A percentile compares a stretch with the other conserved stretches of the same genome.
These are phyloP conservation scores for Panicum hallii DNA, from an alignment of 202 grass and related monocot genomes.

Conservation along the genomic window DNA sequence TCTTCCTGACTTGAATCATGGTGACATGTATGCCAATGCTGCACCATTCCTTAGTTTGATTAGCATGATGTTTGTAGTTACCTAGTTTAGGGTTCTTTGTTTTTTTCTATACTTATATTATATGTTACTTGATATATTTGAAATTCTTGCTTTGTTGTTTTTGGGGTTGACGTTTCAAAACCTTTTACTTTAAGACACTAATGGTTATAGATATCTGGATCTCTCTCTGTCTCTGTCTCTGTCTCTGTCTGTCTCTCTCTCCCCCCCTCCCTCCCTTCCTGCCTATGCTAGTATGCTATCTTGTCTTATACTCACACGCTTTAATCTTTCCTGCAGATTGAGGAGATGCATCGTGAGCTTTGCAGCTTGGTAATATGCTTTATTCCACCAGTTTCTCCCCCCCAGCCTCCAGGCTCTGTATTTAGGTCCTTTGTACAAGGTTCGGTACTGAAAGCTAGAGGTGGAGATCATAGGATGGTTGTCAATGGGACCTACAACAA, in stretches of 20 bases:
- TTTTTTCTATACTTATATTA: conserved; percentile 4
- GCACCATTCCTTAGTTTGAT: not conserved
- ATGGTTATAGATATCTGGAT: conserved; percentile 1
- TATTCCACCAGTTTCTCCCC: conserved; percentile 55
- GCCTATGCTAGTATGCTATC: not conserved
- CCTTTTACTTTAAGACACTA: not conserved
- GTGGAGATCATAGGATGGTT: conserved; percentile 62
- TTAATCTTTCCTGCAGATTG: conserved; percentile 56
- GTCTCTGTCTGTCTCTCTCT: too few species aligned
- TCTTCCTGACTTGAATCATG: not conserved
- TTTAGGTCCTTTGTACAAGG: conserved; percentile 77
- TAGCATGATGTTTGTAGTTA: conserved; percentile 7
- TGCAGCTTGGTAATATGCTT: conserved; percentile 81
- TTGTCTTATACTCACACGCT: conserved; percentile 4
- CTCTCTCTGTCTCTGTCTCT: not conserved
- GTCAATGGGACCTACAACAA: conserved; percentile 56
- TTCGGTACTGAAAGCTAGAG: conserved; percentile 64
- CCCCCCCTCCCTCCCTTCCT: not conserved
- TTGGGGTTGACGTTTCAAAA: conserved; percentile 20
- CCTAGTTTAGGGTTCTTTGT: not conserved
- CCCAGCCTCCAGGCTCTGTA: conserved; percentile 70
- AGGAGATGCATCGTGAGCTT: conserved; percentile 77
- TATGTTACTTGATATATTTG: conserved; percentile 1
- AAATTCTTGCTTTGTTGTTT: conserved; percentile 26
- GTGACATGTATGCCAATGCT: not conserved